Evolutionary conservation across 192 early-diverging fungal species (phyloP), one percentile per base, ranked within the genome.

Genomic region (Coemansia sp.): DNA sequence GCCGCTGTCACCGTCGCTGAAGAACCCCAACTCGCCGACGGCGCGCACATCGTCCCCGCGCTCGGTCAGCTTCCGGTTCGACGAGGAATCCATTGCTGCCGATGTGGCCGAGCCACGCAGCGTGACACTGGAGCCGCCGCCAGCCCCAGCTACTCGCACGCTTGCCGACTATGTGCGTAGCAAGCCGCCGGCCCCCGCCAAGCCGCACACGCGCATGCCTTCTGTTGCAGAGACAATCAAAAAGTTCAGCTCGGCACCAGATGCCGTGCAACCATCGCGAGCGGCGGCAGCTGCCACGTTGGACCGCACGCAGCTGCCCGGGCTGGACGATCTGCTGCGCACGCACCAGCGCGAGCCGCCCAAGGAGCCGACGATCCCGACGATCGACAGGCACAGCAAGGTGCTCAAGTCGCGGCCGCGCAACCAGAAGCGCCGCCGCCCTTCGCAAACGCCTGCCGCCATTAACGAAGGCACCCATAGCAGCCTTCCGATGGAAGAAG

Each of bases 161-260:
- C 69, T 81, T 53, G 78, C 78, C 11, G 78, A 81, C 44, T 81
- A 81, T 28, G 76, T 79, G 56, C 57, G 68, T 31, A 79, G 76
- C 76, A 73, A 73, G 53, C 67, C 70, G 1, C 33, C 50, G 0
- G 45, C 50, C 14, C 45, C 45, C 22, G 45, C 45, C 6, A 61
- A 61, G 41, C 34, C 66, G 25, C 52, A 59, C 31, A 31, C 50
- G 13, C 55, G 42, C 14, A 50, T 74, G 55, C 67, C 71, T 4
- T 74, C 76, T 11, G 76, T 79, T 2, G 76, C 76, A 7, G 76
- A 79, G 34, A 69, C 76, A 0, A 79, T 79, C 52, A 73, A 74
- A 34, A 79, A 74, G 67, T 73, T 79, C 33, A 66, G 73, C 60
- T 52, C 14, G 31, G 53, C 11, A 61, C 55, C 8, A n/a, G n/a